Evolutionary conservation across 495 filamentous ascomycete genomes (phyloP).

Genomic region (Penicillium riverlandense): DNA sequence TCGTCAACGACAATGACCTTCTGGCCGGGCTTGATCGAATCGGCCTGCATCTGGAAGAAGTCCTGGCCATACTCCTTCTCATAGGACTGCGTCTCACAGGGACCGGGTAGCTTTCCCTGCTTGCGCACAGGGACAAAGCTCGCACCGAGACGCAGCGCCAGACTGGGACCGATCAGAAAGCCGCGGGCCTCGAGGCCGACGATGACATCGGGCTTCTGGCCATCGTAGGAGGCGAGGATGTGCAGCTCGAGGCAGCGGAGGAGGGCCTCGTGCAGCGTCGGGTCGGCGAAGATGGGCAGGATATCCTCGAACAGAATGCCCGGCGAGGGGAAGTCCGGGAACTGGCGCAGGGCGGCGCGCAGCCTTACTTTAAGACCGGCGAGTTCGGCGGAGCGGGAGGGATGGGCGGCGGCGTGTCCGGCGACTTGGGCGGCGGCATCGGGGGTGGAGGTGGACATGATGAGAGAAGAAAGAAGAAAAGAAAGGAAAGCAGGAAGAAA

Average conservation of each 20-base stretch:
- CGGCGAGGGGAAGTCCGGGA: conserved; percentile 87
- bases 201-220: conserved; percentile 74
- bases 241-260: conserved; percentile 85
- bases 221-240: conserved; percentile 45
- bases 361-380: conserved; percentile 84
- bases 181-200: conserved; percentile 91
- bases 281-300: conserved; percentile 86
- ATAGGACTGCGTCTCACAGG: conserved; percentile 72
- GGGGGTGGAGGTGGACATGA: conserved; percentile 49
- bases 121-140: conserved; percentile 93
- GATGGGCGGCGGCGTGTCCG: conserved; percentile 42
- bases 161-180: conserved; percentile 87
- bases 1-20: conserved; percentile 91
- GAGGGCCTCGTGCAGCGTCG: conserved; percentile 65
- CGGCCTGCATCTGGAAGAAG: conserved; percentile 90
- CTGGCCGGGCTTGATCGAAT: conserved; percentile 77
- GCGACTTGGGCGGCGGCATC: conserved; percentile 43
- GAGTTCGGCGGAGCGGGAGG: conserved; percentile 82
- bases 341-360: conserved; percentile 57
- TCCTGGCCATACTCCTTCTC: conserved; percentile 97
- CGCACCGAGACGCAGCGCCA: conserved; percentile 81
- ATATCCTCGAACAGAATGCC: conserved; percentile 99
- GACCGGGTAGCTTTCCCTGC: conserved; percentile 91
- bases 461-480: conserved; percentile 29
- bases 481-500: conserved; percentile 21